Evolutionary conservation across 768 basidiomycete genomes (phyloP).

Genomic region (Leucocoprinus leucothites): DNA sequence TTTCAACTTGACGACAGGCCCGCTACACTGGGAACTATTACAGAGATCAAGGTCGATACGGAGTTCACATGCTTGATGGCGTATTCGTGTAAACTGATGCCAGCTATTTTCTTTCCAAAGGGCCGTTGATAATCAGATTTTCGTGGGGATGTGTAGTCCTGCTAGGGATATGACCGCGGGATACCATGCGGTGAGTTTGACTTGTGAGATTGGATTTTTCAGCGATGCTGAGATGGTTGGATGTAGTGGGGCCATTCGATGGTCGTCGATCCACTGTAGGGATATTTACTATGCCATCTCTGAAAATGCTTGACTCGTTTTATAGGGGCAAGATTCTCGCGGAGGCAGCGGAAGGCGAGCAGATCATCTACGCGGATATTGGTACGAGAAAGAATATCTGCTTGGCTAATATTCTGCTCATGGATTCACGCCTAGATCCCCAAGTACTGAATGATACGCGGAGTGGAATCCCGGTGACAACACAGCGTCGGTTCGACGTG

Average conservation of each 20-base stretch:
- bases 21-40: conserved; percentile 93
- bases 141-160: conserved; percentile 92
- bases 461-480: conserved; percentile 84
- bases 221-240: neutral
- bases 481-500: conserved; percentile 88
- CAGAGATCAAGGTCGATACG: conserved; percentile 67
- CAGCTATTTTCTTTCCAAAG: neutral
- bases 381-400: conserved; percentile 47
- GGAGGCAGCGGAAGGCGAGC: conserved; percentile 75
- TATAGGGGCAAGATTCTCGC: conserved; percentile 72
- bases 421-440: conserved; percentile 33
- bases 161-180: conserved; percentile 78
- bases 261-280: conserved; percentile 88
- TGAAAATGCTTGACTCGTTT: conserved; percentile 8
- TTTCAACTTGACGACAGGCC: conserved; percentile 95
- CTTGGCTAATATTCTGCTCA: neutral
- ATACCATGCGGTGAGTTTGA: conserved; percentile 79
- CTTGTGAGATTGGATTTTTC: neutral
- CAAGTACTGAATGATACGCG: conserved; percentile 62
- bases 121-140: conserved; percentile 98
- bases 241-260: conserved; percentile 85
- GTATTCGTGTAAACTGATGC: too few species aligned
- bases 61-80: conserved; percentile 17
- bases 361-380: conserved; percentile 77
- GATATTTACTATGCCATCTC: conserved; percentile 10